Evolutionary conservation across 2,329 filamentous ascomycete genomes (phyloP).

Genomic region (Ophiostoma triangulosporum): DNA sequence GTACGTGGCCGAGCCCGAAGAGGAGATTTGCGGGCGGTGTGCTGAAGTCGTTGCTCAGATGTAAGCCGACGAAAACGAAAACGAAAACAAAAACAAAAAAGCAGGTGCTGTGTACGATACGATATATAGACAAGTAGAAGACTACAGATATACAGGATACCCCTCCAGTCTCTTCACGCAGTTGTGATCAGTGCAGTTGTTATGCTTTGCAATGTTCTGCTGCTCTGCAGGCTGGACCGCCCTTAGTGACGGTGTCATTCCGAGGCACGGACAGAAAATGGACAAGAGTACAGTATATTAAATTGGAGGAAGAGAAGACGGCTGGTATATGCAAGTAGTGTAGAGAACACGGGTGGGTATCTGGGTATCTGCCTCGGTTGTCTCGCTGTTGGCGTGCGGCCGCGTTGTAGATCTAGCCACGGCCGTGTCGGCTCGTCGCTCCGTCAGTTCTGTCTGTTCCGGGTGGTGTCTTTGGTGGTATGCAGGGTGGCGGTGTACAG

Average conservation of each 20-base stretch:
- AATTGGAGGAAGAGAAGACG: not conserved
- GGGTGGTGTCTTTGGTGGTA: too few relatives aligned
- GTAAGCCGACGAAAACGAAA: not conserved
- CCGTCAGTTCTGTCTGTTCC: too few relatives aligned
- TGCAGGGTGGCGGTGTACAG: too few relatives aligned
- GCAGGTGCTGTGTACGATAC: not conserved
- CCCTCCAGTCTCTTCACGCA: not conserved
- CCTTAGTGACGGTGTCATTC: too few relatives aligned
- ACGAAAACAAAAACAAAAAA: not conserved
- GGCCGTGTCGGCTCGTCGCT: too few relatives aligned
- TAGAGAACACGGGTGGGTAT: too few relatives aligned
- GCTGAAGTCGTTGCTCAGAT: slow-evolving; percentile 40
- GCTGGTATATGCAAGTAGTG: not conserved
- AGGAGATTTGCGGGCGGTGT: slow-evolving; percentile 60
- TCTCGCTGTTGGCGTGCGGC: not conserved
- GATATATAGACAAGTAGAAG: not conserved
- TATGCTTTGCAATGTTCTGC: too few relatives aligned
- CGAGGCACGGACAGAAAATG: too few relatives aligned
- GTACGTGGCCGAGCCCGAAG: slow-evolving; percentile 55
- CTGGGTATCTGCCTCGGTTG: not conserved
- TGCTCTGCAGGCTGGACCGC: too few relatives aligned
- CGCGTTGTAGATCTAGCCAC: too few relatives aligned
- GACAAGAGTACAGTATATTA: not conserved
- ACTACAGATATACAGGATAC: not conserved
- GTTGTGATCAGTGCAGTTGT: too few relatives aligned